Conservation (phyloP, 345 rosid genomes). For the Euphorbia peplus region DNA sequence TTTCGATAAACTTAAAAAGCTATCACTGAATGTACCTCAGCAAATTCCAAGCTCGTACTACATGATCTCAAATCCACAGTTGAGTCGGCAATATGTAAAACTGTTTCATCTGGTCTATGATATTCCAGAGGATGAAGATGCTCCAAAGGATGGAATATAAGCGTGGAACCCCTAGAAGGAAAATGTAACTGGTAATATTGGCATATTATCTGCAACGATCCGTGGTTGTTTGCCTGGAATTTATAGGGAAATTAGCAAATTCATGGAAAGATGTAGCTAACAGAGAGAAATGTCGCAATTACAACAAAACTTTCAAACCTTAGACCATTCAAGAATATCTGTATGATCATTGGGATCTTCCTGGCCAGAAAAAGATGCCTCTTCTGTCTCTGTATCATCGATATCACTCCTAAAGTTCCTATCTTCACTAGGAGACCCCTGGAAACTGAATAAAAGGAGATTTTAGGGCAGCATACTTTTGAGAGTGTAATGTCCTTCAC, state of each 20-base stretch:
- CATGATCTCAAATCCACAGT: slow-evolving; percentile 65
- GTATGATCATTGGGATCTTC: slow-evolving; percentile 60
- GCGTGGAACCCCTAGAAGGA: slow-evolving; percentile 68
- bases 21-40: slow-evolving; percentile 55
- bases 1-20: slow-evolving; percentile 8
- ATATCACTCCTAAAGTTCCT: slow-evolving; percentile 54
- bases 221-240: slow-evolving; percentile 69
- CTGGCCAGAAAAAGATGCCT: slow-evolving; percentile 82
- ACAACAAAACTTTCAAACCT: slow-evolving; percentile 48
- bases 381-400: slow-evolving; percentile 77
- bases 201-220: slow-evolving; percentile 75
- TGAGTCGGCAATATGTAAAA: slow-evolving; percentile 58
- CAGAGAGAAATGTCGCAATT: background rate
- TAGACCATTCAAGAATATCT: slow-evolving; percentile 90
- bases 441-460: slow-evolving; percentile 49
- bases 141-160: slow-evolving; percentile 82
- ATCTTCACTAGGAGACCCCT: slow-evolving; percentile 71
- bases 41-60: slow-evolving; percentile 62
- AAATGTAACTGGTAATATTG: slow-evolving; percentile 62
- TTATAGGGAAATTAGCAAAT: slow-evolving; percentile 8
- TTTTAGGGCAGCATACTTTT: background rate
- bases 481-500: background rate
- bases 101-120: slow-evolving; percentile 61
- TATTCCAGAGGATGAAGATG: slow-evolving; percentile 84
- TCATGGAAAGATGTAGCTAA: slow-evolving; percentile 2